phyloP scores from a whole-genome alignment of 2,329 filamentous ascomycete species.

The Orbilia quercus region DNA sequence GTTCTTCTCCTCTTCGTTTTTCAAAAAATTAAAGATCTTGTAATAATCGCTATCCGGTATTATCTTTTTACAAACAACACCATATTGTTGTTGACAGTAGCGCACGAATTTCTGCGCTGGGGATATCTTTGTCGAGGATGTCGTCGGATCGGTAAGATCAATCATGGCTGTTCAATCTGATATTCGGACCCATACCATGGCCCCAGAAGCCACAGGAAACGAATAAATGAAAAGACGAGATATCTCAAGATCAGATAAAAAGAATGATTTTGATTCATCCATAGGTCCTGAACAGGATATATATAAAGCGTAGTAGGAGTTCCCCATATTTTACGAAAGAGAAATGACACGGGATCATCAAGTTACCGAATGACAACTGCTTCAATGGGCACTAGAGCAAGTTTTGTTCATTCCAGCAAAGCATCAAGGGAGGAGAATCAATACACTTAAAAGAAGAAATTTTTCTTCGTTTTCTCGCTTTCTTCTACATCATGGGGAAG shows the following conservation, averaged over 20 bases:
- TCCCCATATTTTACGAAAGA: constrained; percentile 20
- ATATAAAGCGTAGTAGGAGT: constrained; percentile 39
- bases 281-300: constrained; percentile 33
- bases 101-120: constrained; percentile 3
- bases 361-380: neutral
- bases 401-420: constrained; percentile 21
- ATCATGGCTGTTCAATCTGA: constrained; percentile 1
- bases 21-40: constrained; percentile 47
- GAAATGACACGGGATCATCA: constrained; percentile 18
- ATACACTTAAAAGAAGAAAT: constrained; percentile 23
- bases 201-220: neutral
- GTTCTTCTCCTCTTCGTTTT: neutral
- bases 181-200: constrained; percentile 2
- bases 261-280: constrained; percentile 18
- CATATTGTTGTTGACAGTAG: constrained; percentile 17
- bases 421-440: constrained; percentile 34
- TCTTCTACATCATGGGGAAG: constrained; percentile 39
- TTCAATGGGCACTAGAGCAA: constrained; percentile 2
- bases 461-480: constrained; percentile 28
- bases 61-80: constrained; percentile 17
- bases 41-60: constrained; percentile 48
- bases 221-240: constrained; percentile 18
- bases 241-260: constrained; percentile 55
- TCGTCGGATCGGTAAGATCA: constrained; percentile 16
- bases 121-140: constrained; percentile 4